These are phyloP conservation scores for Yarrowia sp. DNA, from an alignment of 805 yeast genomes.

Conservation along the genomic window DNA sequence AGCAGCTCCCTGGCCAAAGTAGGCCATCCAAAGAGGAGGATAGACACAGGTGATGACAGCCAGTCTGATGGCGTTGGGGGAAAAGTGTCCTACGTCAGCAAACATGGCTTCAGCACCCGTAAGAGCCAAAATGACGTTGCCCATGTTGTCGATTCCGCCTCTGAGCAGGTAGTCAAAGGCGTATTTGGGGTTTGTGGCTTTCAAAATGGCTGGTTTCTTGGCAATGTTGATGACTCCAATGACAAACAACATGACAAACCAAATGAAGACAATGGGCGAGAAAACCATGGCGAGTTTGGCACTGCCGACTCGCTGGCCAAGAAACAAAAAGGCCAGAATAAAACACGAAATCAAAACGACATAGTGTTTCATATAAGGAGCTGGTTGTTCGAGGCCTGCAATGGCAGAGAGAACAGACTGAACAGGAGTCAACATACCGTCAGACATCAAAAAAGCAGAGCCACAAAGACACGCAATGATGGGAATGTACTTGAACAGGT, in stretches of 20 bases:
- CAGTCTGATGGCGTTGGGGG: constrained; percentile 48
- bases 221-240: constrained; percentile 48
- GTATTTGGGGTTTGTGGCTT: constrained; percentile 50
- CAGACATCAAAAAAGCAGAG: constrained; percentile 54
- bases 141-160: constrained; percentile 42
- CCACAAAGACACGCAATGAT: constrained; percentile 47
- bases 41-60: constrained; percentile 49
- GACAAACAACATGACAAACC: constrained; percentile 48
- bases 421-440: constrained; percentile 61
- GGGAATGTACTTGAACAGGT: constrained; percentile 36
- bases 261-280: constrained; percentile 53
- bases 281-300: constrained; percentile 46
- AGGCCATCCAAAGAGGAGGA: constrained; percentile 49
- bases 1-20: constrained; percentile 56
- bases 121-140: constrained; percentile 52
- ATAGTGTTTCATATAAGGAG: constrained; percentile 42
- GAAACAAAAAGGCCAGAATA: constrained; percentile 46
- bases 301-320: constrained; percentile 50
- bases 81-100: constrained; percentile 59
- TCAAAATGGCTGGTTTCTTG: constrained; percentile 44
- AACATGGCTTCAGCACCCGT: constrained; percentile 66
- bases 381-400: constrained; percentile 53
- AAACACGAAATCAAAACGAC: constrained; percentile 50
- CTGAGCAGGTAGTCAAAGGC: constrained; percentile 46
- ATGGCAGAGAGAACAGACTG: constrained; percentile 58